Evolutionary conservation across 1,284 basidiomycete species (phyloP).

Genomic region (Sphagnurus paluster): DNA sequence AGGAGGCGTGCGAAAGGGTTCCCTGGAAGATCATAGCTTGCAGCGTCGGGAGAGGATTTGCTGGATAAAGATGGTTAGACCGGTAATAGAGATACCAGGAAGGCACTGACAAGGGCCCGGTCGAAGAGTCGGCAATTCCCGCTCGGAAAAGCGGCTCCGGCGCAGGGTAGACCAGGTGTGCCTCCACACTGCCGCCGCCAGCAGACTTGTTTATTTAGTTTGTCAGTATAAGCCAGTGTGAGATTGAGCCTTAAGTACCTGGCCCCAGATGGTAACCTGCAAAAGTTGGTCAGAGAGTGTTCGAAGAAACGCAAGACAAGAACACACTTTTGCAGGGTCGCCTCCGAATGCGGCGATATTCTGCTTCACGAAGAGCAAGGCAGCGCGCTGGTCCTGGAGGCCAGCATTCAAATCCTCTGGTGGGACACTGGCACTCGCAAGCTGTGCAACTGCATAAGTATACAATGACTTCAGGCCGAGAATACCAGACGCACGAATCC

Average conservation of each 20-base stretch:
- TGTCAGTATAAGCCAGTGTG: too few relatives aligned
- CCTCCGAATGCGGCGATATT: slow-evolving; percentile 68
- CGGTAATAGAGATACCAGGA: too few relatives aligned
- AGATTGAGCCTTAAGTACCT: slow-evolving; percentile 32
- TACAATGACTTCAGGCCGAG: slow-evolving; percentile 5
- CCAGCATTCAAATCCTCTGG: slow-evolving; percentile 56
- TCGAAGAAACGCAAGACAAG: not conserved
- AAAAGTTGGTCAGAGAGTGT: not conserved
- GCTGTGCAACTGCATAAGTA: slow-evolving; percentile 34
- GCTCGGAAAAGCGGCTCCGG: slow-evolving; percentile 46
- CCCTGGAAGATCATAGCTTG: slow-evolving; percentile 54
- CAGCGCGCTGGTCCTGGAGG: slow-evolving; percentile 55
- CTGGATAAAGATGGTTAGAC: too few relatives aligned
- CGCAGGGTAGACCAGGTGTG: slow-evolving; percentile 49
- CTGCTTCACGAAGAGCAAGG: slow-evolving; percentile 57
- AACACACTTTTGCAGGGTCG: slow-evolving; percentile 51
- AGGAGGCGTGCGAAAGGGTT: slow-evolving; percentile 53
- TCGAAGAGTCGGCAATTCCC: slow-evolving; percentile 53
- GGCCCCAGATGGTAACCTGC: slow-evolving; percentile 63
- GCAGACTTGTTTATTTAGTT: slow-evolving; percentile 42
- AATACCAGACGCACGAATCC: slow-evolving; percentile 45
- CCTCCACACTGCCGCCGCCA: slow-evolving; percentile 54
- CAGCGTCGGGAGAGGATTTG: slow-evolving; percentile 53
- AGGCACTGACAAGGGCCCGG: slow-evolving; percentile 54
- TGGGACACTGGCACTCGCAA: slow-evolving; percentile 48